Base-by-base conservation (phyloP, 179 eudicot species). In the Beta macrorhiza region DNA sequence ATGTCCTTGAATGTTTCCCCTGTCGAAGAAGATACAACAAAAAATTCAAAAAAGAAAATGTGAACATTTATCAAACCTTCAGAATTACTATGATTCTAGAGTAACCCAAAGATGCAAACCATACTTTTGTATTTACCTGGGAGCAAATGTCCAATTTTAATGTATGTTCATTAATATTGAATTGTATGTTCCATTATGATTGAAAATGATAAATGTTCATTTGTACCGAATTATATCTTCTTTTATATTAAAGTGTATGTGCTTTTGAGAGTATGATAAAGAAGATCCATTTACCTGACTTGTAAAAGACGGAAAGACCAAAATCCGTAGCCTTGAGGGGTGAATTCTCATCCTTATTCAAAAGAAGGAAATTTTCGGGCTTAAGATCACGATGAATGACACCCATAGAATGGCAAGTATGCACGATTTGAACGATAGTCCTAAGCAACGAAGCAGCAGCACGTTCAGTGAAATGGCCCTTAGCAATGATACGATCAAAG, bases 251-350 rank as follows among this genome's bases (percentile, higher is more conserved):
- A 37, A 37, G 2, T 37, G 37, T 37, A 37, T 37, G 42, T 37
- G 42, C 42, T 2, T 37, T 37, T 37, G 42, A 37, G 42, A 55
- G 11, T 16, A 51, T 51, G 75, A 51, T 11, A 5, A 52, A 22
- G 0, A 52, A 52, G 76, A 53, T 72, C n/a, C 4, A 14, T 58
- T 32, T 10, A 90, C 96, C 93, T 87, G 89, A 79, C 81, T 92
- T 92, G 84, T 76, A 92, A 80, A 92, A 92, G 7, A 92, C 93
- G 14, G 93, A 92, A 32, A 92, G 89, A 74, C 96, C 96, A n/a
- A 92, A 92, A 84, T 92, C 96, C 0, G 96, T 92, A 64, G 96
- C 96, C 88, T 92, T 90, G 55, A 90, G 93, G 56, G 93, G 93
- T 5, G 93, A 61, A 83, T 90, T 80, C 79, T 90, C 96, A 57